Evolutionary conservation across 306 rosid genomes (phyloP), one percentile per base, ranked within the genome.

Genomic region (Corylus americana): DNA sequence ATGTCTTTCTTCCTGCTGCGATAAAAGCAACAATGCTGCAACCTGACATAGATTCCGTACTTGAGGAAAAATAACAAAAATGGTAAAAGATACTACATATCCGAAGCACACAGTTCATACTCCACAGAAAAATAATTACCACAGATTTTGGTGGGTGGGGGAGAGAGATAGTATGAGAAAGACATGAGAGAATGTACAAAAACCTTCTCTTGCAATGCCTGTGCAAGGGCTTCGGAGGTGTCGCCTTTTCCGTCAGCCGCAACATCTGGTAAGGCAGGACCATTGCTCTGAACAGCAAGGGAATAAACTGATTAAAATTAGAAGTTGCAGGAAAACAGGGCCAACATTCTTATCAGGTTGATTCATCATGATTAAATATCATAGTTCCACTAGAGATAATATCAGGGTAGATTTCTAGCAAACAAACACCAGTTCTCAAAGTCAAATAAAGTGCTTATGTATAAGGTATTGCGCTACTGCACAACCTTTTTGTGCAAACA

Each of bases 1-100:
- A 86, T 93, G 82, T 76, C 99, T 90, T 86, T 93, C 99, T 55
- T 96, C 99, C 81, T 96, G 93, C 88, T 96, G 99, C 22, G 99
- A 96, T 66, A 96, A 84, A 81, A 91, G 96, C 84, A 96, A 82
- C 77, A 93, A 79, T 58, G 93, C 78, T 71, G 82, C 81, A 82
- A 96, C 98, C 99, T 96, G 90, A 71, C 72, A 79, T 70, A 68
- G 37, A 79, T 67, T 76, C 79, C 78, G 80, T 50, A 39, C 55
- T 39, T 70, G 77, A 75, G 70, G 73, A 64, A 70, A 25, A 85
- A 82, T 35, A 78, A 35, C 54, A 72, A 67, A 59, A 77, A 69
- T 54, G 45, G 17, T 14, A 62, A 47, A 51, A 74, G 9, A 31
- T 11, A 31, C 22, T 53, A 54, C 77, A 27, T 42, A 61, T 18